Evolutionary conservation across 2,329 filamentous ascomycete species (phyloP).

Genomic region (Hypoxylon sp.): DNA sequence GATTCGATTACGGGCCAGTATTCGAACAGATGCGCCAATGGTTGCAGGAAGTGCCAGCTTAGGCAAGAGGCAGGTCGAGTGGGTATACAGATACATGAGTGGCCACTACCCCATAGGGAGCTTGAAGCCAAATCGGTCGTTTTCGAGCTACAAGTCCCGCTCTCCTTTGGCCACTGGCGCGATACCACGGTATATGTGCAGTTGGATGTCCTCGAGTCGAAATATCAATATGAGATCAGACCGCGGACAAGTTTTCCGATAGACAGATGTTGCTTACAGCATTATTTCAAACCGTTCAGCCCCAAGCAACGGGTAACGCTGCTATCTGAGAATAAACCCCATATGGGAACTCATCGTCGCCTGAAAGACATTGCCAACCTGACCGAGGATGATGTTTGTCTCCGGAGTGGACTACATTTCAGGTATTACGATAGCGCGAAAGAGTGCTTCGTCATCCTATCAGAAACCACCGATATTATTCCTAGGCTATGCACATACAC

Average conservation of each 20-base stretch:
- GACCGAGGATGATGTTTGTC: slow-evolving; percentile 56
- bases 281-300: slow-evolving; percentile 12
- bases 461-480: slow-evolving; percentile 45
- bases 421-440: slow-evolving; percentile 53
- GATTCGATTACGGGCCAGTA: neutral
- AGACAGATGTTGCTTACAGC: neutral
- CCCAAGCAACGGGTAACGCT: slow-evolving; percentile 16
- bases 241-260: slow-evolving; percentile 34
- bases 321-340: slow-evolving; percentile 35
- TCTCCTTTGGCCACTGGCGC: slow-evolving; percentile 61
- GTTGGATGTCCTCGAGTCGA: slow-evolving; percentile 54
- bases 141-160: slow-evolving; percentile 65
- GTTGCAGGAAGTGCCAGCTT: slow-evolving; percentile 57
- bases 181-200: slow-evolving; percentile 61
- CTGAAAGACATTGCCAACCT: slow-evolving; percentile 32
- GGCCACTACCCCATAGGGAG: slow-evolving; percentile 62
- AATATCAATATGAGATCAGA: slow-evolving; percentile 48
- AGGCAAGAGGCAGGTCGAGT: slow-evolving; percentile 54
- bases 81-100: slow-evolving; percentile 65
- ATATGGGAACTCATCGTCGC: slow-evolving; percentile 32
- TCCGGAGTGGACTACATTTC: slow-evolving; percentile 61
- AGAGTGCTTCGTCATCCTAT: slow-evolving; percentile 28
- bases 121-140: slow-evolving; percentile 59
- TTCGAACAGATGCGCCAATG: neutral
- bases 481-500: slow-evolving; percentile 56